phyloP scores from a whole-genome alignment of 192 early-diverging fungal species.

The Fimicolochytrium jonesii region DNA sequence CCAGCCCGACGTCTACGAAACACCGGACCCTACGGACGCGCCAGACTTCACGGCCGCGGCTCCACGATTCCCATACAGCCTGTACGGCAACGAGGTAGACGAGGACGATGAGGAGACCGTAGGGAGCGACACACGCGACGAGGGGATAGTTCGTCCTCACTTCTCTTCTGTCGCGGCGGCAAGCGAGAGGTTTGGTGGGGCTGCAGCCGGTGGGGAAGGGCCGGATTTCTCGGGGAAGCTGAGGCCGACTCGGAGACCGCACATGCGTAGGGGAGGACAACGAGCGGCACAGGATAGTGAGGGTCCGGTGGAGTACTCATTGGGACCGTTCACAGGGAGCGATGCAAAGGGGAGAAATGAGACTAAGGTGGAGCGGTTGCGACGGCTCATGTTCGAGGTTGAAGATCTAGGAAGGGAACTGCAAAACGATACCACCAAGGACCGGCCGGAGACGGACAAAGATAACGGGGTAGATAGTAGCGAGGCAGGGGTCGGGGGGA shows the following conservation, averaged over 20 bases:
- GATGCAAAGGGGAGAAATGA: conserved; percentile 56
- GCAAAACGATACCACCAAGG: background rate
- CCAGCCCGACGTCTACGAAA: conserved; percentile 85
- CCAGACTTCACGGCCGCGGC: background rate
- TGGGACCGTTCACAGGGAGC: conserved; percentile 28
- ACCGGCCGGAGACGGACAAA: background rate
- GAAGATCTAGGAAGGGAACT: conserved; percentile 74
- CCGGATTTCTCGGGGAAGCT: conserved; percentile 55
- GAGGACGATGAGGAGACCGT: conserved; percentile 50
- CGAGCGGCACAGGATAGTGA: conserved; percentile 11
- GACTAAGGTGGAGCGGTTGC: conserved; percentile 68
- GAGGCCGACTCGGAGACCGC: conserved; percentile 34
- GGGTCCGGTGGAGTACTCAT: conserved; percentile 17
- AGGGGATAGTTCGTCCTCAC: conserved; percentile 56
- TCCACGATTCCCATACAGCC: too few species aligned
- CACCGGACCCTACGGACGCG: conserved; percentile 46
- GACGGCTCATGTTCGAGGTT: conserved; percentile 76
- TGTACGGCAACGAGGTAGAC: too few species aligned
- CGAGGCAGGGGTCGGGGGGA: background rate
- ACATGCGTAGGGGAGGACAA: background rate
- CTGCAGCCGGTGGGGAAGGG: conserved; percentile 40
- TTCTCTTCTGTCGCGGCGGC: conserved; percentile 55
- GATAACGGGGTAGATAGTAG: too few species aligned
- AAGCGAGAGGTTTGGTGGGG: conserved; percentile 44
- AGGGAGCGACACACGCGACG: too few species aligned